Evolutionary conservation across 176 grass and related monocot genomes (phyloP), one percentile per base, ranked within the genome.

Genomic region (Pontederia crassipes): DNA sequence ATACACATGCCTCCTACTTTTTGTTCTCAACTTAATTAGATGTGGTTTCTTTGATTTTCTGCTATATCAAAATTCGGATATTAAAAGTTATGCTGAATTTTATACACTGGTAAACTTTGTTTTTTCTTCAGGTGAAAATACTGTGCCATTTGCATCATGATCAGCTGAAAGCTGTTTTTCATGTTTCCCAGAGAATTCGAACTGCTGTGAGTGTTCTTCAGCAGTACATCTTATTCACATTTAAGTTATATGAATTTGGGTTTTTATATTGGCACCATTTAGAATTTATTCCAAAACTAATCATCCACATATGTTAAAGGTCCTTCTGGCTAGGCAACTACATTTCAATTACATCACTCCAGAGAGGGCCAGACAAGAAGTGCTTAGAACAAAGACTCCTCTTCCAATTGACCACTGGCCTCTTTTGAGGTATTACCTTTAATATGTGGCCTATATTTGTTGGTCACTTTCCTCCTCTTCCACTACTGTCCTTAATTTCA

Each of bases 291-390:
- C 11, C 48, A 64, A 46, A 40, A 59, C n/a, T 66, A 32, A 16
- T 11, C 13, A 27, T 56, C 50, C 45, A 13, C 54, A 77, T 82
- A 60, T 62, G 35, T 70, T 77, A 54, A 69, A 96, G 91, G 91
- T 96, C 67, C 52, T 82, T 80, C 52, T 81, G 50, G 91, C 91
- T 7, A 85, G 83, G 17, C 86, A 96, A 46, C 57, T 75, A 17
- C 72, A 96, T 84, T 96, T 96, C 74, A 96, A 96, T 55, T 96
- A 85, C 51, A 90, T 78, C 16, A 96, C 91, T 71, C 86, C 91
- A 46, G 86, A 90, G 72, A 66, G 86, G 35, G 76, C 64, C 73
- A 81, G 86, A 46, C 91, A 87, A 65, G 86, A 90, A 66, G 64
- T 96, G 17, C 83, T 87, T 28, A 82, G 76, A 29, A 75, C 74